Evolutionary conservation across 1,284 basidiomycete genomes (phyloP).

Genomic region (Ustilago crameri): DNA sequence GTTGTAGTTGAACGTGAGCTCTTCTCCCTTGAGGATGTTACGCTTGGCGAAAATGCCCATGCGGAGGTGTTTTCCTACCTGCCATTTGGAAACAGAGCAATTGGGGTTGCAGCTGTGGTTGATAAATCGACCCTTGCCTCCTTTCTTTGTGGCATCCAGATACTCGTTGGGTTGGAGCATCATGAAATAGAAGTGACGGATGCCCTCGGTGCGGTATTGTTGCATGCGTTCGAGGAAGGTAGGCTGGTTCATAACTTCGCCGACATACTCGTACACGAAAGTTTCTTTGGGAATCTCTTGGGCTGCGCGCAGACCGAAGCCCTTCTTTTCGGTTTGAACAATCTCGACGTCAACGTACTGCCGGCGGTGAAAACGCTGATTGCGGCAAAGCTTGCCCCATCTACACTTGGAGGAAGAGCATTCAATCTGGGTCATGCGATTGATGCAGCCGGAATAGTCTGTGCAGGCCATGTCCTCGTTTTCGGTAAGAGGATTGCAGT

Average conservation of each 20-base stretch:
- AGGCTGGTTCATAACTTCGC: conserved; percentile 89
- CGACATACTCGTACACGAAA: conserved; percentile 98
- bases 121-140: conserved; percentile 94
- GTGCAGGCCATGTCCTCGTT: conserved; percentile 76
- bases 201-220: conserved; percentile 90
- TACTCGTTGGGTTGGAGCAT: conserved; percentile 99
- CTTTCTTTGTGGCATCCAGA: conserved; percentile 97
- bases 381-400: conserved; percentile 83
- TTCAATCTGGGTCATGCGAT: conserved; percentile 95
- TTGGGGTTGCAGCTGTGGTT: conserved; percentile 99
- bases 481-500: conserved; percentile 50
- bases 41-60: conserved; percentile 99
- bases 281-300: conserved; percentile 78
- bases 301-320: conserved; percentile 86
- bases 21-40: conserved; percentile 82
- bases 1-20: conserved; percentile 99
- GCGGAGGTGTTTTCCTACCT: conserved; percentile 86
- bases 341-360: conserved; percentile 90
- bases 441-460: conserved; percentile 92
- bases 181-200: conserved; percentile 99
- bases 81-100: conserved; percentile 99
- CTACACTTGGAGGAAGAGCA: conserved; percentile 88
- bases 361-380: conserved; percentile 85
- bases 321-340: conserved; percentile 93
- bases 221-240: conserved; percentile 94